Base-by-base conservation (phyloP, 2,329 filamentous ascomycete genomes). In the Mollisiaceae sp. region DNA sequence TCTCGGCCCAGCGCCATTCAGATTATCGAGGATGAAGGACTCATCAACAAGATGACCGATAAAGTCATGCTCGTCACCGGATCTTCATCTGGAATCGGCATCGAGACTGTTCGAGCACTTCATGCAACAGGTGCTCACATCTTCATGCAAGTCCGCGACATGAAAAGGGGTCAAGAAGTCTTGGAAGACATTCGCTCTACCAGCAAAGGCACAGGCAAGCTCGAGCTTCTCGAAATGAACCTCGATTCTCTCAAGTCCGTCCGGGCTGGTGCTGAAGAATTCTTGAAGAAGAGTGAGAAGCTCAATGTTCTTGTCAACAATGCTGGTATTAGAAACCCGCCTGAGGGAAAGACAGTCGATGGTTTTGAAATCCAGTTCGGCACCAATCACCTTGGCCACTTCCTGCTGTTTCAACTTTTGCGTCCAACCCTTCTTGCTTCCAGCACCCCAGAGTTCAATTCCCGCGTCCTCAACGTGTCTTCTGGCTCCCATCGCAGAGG, bases 361-460 rank as follows among this genome's bases (percentile, higher is more conserved):
- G 82, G 81, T 27, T 80, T 80, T 68, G 83, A 86, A 67, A 72
- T 73, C 0, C 83, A 86, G 64, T 81, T 86, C 63, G 83, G 79
- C 50, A 81, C 78, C 14, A 86, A 86, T 70, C 81, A 86, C 69
- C 75, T 87, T 2, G 78, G 75, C 18, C 82, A 85, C 67, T 86
- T 86, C 74, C 77, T 86, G 0, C 78, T 86, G 14, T 82, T 84
- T 69, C 75, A 82, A 32, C 78, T 85, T 1, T 76, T 87, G 22
- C 80, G 80, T 27, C 73, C 77, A 0, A 69, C 77, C 0, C 73
- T 86, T 9, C 70, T 85, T 0, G 70, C 76, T 0, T 77, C 77
- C 1, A 69, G 77, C 3, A 80, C 78, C 0, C 73, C 79, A 0
- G 66, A 70, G 0, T 83, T 81, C 63, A 72, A 78, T 8, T 83